Conservation (phyloP, 1,139 yeast species). For the Yamadazyma oceani region DNA sequence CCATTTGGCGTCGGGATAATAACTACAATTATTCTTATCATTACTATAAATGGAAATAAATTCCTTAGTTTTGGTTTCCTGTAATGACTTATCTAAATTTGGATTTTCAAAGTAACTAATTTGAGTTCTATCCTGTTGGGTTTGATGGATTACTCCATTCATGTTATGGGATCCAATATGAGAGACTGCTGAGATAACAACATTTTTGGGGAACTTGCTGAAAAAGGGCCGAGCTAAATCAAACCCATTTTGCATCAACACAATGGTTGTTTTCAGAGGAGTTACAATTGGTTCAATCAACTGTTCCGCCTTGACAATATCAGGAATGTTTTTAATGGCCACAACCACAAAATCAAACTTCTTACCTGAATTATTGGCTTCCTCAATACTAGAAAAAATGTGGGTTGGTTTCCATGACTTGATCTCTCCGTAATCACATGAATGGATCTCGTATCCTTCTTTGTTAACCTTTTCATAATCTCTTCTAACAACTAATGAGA, state of each 20-base stretch:
- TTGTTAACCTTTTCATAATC: slow-evolving; percentile 28
- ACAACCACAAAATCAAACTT: slow-evolving; percentile 32
- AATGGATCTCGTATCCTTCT: slow-evolving; percentile 31
- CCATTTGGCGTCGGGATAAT: slow-evolving; percentile 21
- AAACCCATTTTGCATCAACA: slow-evolving; percentile 35
- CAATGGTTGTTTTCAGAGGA: slow-evolving; percentile 17
- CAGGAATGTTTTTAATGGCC: slow-evolving; percentile 35
- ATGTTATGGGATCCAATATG: slow-evolving; percentile 26
- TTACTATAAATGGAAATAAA: slow-evolving; percentile 28
- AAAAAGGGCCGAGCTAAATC: slow-evolving; percentile 15
- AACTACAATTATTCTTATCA: slow-evolving; percentile 12
- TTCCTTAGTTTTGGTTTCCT: slow-evolving; percentile 5
- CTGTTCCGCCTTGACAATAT: slow-evolving; percentile 11
- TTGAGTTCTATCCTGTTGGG: slow-evolving; percentile 35
- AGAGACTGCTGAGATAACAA: slow-evolving; percentile 26
- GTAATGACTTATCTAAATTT: slow-evolving; percentile 4
- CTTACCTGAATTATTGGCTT: slow-evolving; percentile 20
- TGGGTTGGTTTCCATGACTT: slow-evolving; percentile 26
- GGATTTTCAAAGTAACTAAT: slow-evolving; percentile 17
- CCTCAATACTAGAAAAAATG: slow-evolving; percentile 25
- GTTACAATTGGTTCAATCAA: slow-evolving; percentile 12
- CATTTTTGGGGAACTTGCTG: slow-evolving; percentile 22
- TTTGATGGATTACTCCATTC: slow-evolving; percentile 17
- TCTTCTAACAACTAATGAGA: slow-evolving; percentile 46
- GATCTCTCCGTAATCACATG: slow-evolving; percentile 31